Percentiles rank a stretch among this genome's conserved stretches.
These are phyloP conservation scores for Candida montana DNA, from an alignment of 805 yeast species.

Conservation along the genomic window DNA sequence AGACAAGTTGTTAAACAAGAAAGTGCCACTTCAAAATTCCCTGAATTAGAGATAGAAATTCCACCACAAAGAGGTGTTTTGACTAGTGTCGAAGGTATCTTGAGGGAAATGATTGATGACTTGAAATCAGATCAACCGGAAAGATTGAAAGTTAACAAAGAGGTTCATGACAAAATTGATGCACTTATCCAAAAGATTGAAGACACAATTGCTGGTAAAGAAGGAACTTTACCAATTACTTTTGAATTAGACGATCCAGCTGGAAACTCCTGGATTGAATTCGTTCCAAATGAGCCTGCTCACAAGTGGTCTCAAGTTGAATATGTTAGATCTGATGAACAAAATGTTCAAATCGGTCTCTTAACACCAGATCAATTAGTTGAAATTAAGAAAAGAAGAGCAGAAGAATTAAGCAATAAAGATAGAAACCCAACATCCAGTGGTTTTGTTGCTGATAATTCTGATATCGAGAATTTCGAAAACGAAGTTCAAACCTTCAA, in stretches of 20 bases:
- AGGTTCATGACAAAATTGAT: constrained; percentile 67
- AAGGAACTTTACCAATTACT: constrained; percentile 68
- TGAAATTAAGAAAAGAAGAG: constrained; percentile 27
- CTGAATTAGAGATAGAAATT: constrained; percentile 85
- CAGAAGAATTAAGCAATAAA: constrained; percentile 20
- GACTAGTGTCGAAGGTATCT: constrained; percentile 86
- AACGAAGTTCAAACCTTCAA: constrained; percentile 91
- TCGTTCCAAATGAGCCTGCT: constrained; percentile 75
- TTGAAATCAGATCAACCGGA: constrained; percentile 74
- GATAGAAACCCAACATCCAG: constrained; percentile 36
- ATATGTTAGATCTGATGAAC: constrained; percentile 82
- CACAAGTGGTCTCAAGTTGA: constrained; percentile 88
- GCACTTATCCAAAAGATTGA: constrained; percentile 58
- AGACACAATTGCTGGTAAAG: constrained; percentile 58
- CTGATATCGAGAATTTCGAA: constrained; percentile 77
- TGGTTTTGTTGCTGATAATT: constrained; percentile 62
- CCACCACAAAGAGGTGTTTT: constrained; percentile 94
- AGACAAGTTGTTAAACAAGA: constrained; percentile 92
- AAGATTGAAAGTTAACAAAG: constrained; percentile 72
- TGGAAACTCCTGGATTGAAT: constrained; percentile 96
- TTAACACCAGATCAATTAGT: constrained; percentile 54
- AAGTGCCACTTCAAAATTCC: constrained; percentile 70
- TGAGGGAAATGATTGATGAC: constrained; percentile 79
- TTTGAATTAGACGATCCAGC: constrained; percentile 86
- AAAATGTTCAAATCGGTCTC: constrained; percentile 79